A percentile compares a stretch with the other conserved stretches of the same genome.
phyloP scores from a whole-genome alignment of 768 basidiomycete species.

The Rhodotorula taiwanensis region DNA sequence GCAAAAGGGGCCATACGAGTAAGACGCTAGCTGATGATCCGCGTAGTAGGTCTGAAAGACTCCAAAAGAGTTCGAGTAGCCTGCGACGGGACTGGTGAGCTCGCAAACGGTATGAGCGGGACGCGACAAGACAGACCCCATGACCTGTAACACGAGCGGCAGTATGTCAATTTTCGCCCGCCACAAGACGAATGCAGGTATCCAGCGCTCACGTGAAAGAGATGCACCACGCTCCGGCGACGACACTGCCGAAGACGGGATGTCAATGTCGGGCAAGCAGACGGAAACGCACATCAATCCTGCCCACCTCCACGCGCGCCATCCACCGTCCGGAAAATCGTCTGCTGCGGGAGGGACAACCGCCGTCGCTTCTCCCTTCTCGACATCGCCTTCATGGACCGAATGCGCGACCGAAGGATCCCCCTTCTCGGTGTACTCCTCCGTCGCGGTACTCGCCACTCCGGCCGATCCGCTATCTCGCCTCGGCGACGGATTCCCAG shows the following conservation, averaged over 20 bases:
- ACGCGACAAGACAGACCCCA: no score
- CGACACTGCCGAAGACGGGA: conserved; percentile 17
- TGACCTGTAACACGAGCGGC: conserved; percentile 9
- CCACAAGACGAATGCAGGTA: no score
- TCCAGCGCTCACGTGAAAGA: conserved; percentile 11
- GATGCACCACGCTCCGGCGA: conserved; percentile 33
- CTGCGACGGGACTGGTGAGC: not conserved
- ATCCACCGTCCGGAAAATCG: conserved; percentile 19
- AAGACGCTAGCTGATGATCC: conserved; percentile 21
- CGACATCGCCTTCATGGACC: not conserved
- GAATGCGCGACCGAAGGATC: not conserved
- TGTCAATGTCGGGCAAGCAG: not conserved
- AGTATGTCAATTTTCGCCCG: no score
- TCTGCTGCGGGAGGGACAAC: not conserved
- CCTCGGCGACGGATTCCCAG: no score
- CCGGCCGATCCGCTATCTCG: not conserved
- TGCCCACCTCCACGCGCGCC: conserved; percentile 26
- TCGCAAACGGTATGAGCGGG: no score
- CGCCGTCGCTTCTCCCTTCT: not conserved
- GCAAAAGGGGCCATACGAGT: no score
- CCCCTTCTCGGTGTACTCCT: not conserved
- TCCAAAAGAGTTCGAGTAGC: conserved; percentile 30
- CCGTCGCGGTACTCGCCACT: no score
- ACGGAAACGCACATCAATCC: no score
- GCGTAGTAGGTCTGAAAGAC: conserved; percentile 37